Evolutionary conservation across 2,329 filamentous ascomycete genomes (phyloP), one percentile per base, ranked within the genome.

Genomic region (Chrysosporium queenslandicum): DNA sequence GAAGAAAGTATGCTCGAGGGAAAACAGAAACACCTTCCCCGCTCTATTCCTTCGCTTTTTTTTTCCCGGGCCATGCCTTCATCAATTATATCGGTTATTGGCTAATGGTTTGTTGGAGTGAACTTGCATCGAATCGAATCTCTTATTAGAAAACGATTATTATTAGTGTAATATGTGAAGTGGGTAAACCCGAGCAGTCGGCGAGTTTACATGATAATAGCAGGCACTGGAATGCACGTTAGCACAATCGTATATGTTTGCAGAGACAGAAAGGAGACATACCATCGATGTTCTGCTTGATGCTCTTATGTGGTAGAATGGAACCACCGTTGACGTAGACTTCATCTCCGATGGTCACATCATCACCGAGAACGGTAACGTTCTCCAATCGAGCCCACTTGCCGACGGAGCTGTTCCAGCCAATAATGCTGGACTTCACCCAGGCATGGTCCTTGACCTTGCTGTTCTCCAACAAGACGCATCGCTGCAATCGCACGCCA

Each of bases 401-500:
- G 66, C 91, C 91, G 53, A 98, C 88, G 32, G 82, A 86, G 76
- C 88, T 94, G 79, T 96, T 95, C 91, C 91, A 98, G 65, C 91
- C 91, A 50, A 97, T 89, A 69, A 98, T 97, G 63, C 91, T 92
- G 68, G 87, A 94, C 82, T 97, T 97, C 71, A 98, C 81, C 91
- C 91, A 97, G 45, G 92, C 92, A 70, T 98, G 91, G 68, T 98
- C 92, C 80, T 96, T 96, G 72, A 96, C 85, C 76, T 94, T 95
- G 73, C 85, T 88, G 64, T 87, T 86, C 57, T 85, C 80, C 59
- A 98, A 79, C 53, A 98, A 74, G 21, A 97, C 92, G 65, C 87
- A 95, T 63, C 92, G 84, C 74, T 97, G 91, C 59, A 98, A 79
- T 61, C 91, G 83, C 39, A 96, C 92, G 66, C 91, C 92, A 60